A percentile compares a stretch with the other conserved stretches of the same genome.
Evolutionary conservation across 306 rosid genomes (phyloP).

Genomic region (Bauhinia variegata): DNA sequence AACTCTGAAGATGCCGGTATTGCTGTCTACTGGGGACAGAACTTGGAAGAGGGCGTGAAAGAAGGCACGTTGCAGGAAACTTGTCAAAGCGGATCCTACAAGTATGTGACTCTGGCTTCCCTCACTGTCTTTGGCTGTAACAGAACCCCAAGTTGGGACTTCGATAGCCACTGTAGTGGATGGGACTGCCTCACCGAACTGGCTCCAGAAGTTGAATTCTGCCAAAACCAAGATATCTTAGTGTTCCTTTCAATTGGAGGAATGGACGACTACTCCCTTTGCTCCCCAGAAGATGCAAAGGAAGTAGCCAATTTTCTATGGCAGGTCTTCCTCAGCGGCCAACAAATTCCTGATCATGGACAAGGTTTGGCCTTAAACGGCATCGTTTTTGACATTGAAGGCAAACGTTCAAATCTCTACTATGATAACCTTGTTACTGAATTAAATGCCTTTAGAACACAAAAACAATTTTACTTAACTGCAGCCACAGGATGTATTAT

Average conservation of each 20-base stretch:
- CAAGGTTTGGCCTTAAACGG: constrained; percentile 55
- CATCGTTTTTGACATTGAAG: constrained; percentile 53
- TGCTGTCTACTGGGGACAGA: too few relatives aligned
- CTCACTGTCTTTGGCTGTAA: too few relatives aligned
- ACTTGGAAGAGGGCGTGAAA: too few relatives aligned
- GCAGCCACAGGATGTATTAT: constrained; percentile 59
- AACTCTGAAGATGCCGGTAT: too few relatives aligned
- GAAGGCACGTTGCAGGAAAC: too few relatives aligned
- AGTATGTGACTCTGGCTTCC: too few relatives aligned
- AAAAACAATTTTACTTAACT: constrained; percentile 32
- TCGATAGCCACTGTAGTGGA: too few relatives aligned
- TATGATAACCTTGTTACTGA: constrained; percentile 49
- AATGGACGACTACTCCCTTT: constrained; percentile 29
- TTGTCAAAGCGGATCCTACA: too few relatives aligned
- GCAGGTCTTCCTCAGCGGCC: constrained; percentile 52
- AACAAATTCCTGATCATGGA: constrained; percentile 36
- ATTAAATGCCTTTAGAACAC: background rate
- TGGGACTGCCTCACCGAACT: too few relatives aligned
- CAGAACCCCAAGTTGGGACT: too few relatives aligned
- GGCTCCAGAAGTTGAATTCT: background rate
- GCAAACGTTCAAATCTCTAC: background rate
- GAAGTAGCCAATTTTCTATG: constrained; percentile 42
- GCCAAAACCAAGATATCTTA: constrained; percentile 48
- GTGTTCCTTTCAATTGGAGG: constrained; percentile 69
- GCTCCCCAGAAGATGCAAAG: constrained; percentile 41